Percentiles rank a stretch among this genome's conserved stretches.
phyloP scores from a whole-genome alignment of 176 grass and related monocot genomes.

The Miscanthus lutarioriparius region DNA sequence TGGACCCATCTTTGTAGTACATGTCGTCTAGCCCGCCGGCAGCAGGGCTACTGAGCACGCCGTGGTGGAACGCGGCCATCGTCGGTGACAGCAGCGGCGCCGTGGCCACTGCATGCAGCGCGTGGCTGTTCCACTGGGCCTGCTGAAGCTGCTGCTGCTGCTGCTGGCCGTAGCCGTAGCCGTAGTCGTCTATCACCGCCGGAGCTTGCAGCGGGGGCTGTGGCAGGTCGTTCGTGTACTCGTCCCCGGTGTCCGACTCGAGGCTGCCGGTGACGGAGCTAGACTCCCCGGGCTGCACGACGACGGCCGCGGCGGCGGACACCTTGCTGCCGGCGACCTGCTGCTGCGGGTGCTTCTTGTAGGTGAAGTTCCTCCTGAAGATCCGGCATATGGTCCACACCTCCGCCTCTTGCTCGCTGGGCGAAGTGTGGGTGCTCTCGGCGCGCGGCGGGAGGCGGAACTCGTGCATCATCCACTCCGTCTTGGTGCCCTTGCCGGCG shows the following conservation, averaged over 20 bases:
- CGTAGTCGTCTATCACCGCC: background rate
- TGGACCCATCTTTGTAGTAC: conserved; percentile 43
- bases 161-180: background rate
- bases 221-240: conserved; percentile 34
- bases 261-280: conserved; percentile 60
- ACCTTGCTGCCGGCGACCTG: conserved; percentile 15
- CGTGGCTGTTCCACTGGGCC: conserved; percentile 38
- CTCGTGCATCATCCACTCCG: conserved; percentile 99
- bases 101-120: background rate
- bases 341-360: conserved; percentile 47
- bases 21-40: conserved; percentile 15
- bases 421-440: background rate
- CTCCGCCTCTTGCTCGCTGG: conserved; percentile 71
- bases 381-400: conserved; percentile 93
- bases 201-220: background rate
- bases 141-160: background rate
- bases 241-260: conserved; percentile 54
- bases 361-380: conserved; percentile 60
- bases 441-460: conserved; percentile 59
- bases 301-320: background rate
- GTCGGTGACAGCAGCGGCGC: background rate
- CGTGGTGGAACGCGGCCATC: conserved; percentile 17
- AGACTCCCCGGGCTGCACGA: conserved; percentile 31
- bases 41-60: conserved; percentile 19
- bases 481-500: conserved; percentile 84